Base-by-base conservation (phyloP, 164 flowering plant species). In the Protea cynaroides region DNA sequence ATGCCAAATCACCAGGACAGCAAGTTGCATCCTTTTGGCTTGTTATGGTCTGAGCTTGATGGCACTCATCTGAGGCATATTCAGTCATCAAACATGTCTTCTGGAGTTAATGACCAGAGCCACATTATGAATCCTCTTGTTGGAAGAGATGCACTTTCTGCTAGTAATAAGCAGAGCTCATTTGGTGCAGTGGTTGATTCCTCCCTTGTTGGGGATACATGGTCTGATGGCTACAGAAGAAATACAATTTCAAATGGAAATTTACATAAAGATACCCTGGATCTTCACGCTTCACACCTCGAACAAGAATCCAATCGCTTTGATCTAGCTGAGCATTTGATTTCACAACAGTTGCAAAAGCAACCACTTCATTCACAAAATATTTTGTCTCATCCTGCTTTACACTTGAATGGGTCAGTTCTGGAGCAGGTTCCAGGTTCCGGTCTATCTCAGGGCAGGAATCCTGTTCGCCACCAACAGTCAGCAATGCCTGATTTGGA, bases 21-120 rank as follows among this genome's bases (percentile, higher is more conserved):
- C 65, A 80, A 78, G 72, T 52, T 88, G 77, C 90, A 88, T 65
- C 98, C 92, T 53, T 81, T 88, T 79, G 93, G 93, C 36, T 73
- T 89, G 67, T 63, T 81, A 49, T 79, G 86, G 92, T 88, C 98
- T 71, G 98, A 92, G 77, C 83, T 87, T 59, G 88, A 84, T 71
- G 79, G 80, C 22, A 57, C 72, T 58, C 68, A 75, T 66, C 17
- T 73, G 23, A 77, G 74, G 66, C 82, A 60, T 59, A 51, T 71
- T 62, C 80, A 79, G 67, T 65, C 81, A 18, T 75, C 84, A 54
- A 76, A 69, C 59, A 61, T 63, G 64, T 65, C 81, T 44, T 72
- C 84, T 18, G 68, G 69, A 44, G 63, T 65, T 44, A 72, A 68
- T 37, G 69, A 56, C 36, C 62, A 61, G 44, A 71, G 64, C n/a